Percentiles rank a stretch among this genome's conserved stretches.
phyloP scores from a whole-genome alignment of 2,329 filamentous ascomycete genomes.

The Colletotrichum higginsianum region DNA sequence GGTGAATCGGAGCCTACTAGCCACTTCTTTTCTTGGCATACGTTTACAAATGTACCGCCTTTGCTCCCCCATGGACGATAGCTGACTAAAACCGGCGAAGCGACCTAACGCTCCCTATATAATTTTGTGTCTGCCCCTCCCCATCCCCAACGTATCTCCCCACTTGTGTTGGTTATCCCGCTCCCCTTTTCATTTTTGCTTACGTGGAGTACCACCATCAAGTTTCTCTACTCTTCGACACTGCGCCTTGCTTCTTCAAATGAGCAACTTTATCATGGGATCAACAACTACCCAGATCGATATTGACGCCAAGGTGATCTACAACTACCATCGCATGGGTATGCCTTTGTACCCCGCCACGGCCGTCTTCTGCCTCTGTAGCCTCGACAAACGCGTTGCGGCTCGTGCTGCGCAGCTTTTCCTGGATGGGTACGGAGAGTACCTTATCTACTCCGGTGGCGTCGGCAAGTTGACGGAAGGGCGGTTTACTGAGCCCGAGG shows the following conservation, averaged over 20 bases:
- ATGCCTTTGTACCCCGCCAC: conserved; percentile 54
- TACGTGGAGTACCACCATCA: not conserved
- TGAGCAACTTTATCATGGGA: not conserved
- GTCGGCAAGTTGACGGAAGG: conserved; percentile 57
- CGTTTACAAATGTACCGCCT: not conserved
- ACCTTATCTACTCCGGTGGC: conserved; percentile 62
- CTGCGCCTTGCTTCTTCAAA: not conserved
- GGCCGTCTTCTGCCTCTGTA: conserved; percentile 64
- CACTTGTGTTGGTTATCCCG: no score
- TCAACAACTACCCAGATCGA: conserved; percentile 1
- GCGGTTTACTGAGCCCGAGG: conserved; percentile 59
- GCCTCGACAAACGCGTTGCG: conserved; percentile 62
- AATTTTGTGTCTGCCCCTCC: no score
- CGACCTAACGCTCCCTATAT: not conserved
- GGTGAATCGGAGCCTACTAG: not conserved
- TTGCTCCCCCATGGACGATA: no score
- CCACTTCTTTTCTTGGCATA: conserved; percentile 39
- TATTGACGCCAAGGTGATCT: conserved; percentile 56
- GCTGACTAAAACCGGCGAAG: conserved; percentile 10
- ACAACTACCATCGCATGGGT: conserved; percentile 60
- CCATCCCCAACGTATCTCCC: no score
- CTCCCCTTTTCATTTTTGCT: no score
- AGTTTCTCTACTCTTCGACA: not conserved
- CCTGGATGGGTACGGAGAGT: conserved; percentile 55
- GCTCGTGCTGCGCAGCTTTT: conserved; percentile 58